phyloP scores from a whole-genome alignment of 2,329 filamentous ascomycete species.

The Diaporthe velutina region DNA sequence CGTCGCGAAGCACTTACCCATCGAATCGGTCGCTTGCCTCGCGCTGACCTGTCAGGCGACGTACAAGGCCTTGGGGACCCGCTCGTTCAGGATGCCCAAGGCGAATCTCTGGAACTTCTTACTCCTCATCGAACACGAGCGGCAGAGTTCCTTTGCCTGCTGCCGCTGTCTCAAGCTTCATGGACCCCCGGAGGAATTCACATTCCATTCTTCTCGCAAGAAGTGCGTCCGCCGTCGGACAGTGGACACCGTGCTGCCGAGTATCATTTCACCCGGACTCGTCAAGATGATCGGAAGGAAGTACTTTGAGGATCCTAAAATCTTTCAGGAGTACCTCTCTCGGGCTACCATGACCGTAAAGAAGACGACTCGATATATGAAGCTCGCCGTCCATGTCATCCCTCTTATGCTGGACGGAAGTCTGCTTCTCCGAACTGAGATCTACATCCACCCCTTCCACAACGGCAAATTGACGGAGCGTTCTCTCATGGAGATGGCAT shows the following conservation, averaged over 20 bases:
- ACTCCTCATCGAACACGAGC: not conserved
- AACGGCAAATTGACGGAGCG: not conserved
- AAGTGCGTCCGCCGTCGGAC: too few species aligned
- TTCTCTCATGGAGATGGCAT: not conserved
- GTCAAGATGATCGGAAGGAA: slow-evolving; percentile 27
- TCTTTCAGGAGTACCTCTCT: not conserved
- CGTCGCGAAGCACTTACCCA: not conserved
- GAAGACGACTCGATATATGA: slow-evolving; percentile 18
- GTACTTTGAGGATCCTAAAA: not conserved
- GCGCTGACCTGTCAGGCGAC: not conserved
- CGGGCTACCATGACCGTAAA: not conserved
- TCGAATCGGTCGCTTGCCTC: slow-evolving; percentile 8
- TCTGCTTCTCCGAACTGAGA: slow-evolving; percentile 13
- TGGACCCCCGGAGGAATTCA: not conserved
- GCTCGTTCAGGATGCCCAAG: not conserved
- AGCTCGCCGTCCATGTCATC: not conserved
- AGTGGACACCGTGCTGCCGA: not conserved
- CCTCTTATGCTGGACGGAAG: slow-evolving; percentile 8
- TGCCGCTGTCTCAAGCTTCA: slow-evolving; percentile 7
- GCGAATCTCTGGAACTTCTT: not conserved
- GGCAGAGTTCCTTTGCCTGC: slow-evolving; percentile 4
- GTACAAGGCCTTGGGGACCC: not conserved
- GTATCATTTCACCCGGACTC: not conserved
- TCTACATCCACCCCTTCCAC: not conserved
- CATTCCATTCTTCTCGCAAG: too few species aligned